Percentiles rank a stretch among this genome's conserved stretches.
These are phyloP conservation scores for Orbilia blumenaviensis DNA, from an alignment of 2,329 filamentous ascomycete genomes.

Conservation along the genomic window DNA sequence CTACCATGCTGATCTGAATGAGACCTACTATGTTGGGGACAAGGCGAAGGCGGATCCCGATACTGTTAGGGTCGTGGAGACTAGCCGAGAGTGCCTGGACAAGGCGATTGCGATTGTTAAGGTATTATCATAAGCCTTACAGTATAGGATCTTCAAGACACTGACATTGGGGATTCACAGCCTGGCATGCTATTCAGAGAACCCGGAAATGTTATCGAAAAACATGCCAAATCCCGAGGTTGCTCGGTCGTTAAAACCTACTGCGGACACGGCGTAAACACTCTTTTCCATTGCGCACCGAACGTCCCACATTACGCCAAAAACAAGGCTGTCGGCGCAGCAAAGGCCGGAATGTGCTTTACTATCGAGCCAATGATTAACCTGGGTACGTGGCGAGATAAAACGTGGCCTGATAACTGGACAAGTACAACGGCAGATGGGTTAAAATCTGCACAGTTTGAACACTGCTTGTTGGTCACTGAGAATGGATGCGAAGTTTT, in stretches of 20 bases:
- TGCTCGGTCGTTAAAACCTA: constrained; percentile 96
- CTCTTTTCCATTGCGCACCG: constrained; percentile 89
- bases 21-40: constrained; percentile 97
- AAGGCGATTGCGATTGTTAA: constrained; percentile 90
- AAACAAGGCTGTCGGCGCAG: constrained; percentile 94
- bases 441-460: constrained; percentile 89
- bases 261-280: constrained; percentile 94
- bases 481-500: constrained; percentile 83
- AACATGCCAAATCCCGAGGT: constrained; percentile 82
- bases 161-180: constrained; percentile 50
- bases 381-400: constrained; percentile 85
- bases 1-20: constrained; percentile 95
- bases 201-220: constrained; percentile 93
- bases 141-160: not conserved
- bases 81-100: constrained; percentile 87
- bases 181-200: constrained; percentile 92
- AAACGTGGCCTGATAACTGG: constrained; percentile 99
- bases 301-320: constrained; percentile 98
- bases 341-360: constrained; percentile 97
- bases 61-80: constrained; percentile 87
- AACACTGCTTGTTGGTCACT: constrained; percentile 85
- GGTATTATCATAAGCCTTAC: constrained; percentile 5
- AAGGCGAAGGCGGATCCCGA: constrained; percentile 85
- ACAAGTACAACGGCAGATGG: constrained; percentile 93
- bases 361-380: constrained; percentile 99